phyloP scores from a whole-genome alignment of 495 filamentous ascomycete genomes.

The Schizothecium vesticola region DNA sequence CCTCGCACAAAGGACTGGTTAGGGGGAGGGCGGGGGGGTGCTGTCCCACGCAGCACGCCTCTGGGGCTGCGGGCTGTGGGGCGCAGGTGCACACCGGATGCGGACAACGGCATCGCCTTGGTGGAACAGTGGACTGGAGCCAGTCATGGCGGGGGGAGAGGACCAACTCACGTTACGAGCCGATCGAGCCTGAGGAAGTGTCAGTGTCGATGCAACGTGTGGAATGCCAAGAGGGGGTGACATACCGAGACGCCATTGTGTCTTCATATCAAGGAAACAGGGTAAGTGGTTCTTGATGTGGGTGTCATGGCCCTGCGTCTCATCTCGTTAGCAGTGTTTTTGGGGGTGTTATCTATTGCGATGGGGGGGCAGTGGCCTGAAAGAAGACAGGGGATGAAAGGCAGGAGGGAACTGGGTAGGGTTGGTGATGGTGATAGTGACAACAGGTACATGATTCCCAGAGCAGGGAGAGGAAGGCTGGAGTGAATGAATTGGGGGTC shows the following conservation, averaged over 20 bases:
- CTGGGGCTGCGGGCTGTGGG: not conserved
- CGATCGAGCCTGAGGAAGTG: slow-evolving; percentile 66
- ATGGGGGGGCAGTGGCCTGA: not conserved
- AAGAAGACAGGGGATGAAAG: not conserved
- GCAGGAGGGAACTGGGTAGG: not conserved
- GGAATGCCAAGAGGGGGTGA: not conserved
- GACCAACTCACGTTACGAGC: slow-evolving; percentile 77
- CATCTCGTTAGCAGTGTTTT: slow-evolving; percentile 11
- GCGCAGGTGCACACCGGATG: not conserved
- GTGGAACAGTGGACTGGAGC: not conserved
- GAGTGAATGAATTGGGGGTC: not conserved
- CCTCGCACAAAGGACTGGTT: not conserved
- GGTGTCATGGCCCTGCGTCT: slow-evolving; percentile 24
- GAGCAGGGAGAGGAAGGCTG: not conserved
- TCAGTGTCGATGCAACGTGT: slow-evolving; percentile 15
- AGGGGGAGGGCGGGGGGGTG: not conserved
- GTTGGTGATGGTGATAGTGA: not conserved
- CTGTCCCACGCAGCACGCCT: slow-evolving; percentile 5
- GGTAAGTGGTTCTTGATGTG: slow-evolving; percentile 5
- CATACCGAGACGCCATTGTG: slow-evolving; percentile 51
- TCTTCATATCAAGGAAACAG: slow-evolving; percentile 30
- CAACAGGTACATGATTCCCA: not conserved
- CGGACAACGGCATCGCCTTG: not conserved
- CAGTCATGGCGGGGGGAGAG: not conserved
- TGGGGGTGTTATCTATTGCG: not conserved